Conservation (phyloP, 2,329 filamentous ascomycete species). For the Thermomyces lanuginosus region DNA sequence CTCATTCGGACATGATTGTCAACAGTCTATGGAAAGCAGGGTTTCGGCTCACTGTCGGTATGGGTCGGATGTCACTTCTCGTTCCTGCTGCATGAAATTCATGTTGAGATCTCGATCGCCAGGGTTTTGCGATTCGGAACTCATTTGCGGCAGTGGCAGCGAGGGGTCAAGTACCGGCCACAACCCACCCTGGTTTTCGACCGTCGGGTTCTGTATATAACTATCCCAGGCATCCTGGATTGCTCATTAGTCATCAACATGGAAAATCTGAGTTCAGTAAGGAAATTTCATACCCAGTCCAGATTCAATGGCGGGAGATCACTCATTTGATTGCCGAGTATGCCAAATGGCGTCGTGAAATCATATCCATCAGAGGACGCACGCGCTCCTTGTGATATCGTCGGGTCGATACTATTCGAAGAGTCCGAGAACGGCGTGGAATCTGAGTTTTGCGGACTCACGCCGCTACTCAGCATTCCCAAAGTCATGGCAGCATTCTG, state of each 20-base stretch:
- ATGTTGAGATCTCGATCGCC: too few relatives aligned
- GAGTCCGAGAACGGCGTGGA: conserved; percentile 16
- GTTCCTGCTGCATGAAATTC: too few relatives aligned
- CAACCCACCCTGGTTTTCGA: conserved; percentile 25
- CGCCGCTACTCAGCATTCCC: conserved; percentile 49
- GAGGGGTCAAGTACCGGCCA: conserved; percentile 24
- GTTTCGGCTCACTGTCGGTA: too few relatives aligned
- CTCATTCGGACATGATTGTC: too few relatives aligned
- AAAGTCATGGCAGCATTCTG: conserved; percentile 53
- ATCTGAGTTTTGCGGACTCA: conserved; percentile 32
- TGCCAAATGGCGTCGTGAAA: conserved; percentile 37
- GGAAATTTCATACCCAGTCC: conserved; percentile 42
- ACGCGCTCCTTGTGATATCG: conserved; percentile 12
- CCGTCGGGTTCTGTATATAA: conserved; percentile 45
- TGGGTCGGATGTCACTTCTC: too few relatives aligned
- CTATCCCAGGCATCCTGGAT: conserved; percentile 51
- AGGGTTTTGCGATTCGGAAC: too few relatives aligned
- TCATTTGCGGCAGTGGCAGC: too few relatives aligned
- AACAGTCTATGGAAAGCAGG: too few relatives aligned
- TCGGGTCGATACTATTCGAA: conserved; percentile 16
- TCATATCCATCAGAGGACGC: conserved; percentile 23
- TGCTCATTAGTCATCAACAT: conserved; percentile 11
- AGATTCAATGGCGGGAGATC: conserved; percentile 39
- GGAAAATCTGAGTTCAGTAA: not conserved
- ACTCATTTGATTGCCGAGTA: conserved; percentile 40